Conservation (phyloP, 1,139 yeast species). For the Yamadazyma atmosphaerica region DNA sequence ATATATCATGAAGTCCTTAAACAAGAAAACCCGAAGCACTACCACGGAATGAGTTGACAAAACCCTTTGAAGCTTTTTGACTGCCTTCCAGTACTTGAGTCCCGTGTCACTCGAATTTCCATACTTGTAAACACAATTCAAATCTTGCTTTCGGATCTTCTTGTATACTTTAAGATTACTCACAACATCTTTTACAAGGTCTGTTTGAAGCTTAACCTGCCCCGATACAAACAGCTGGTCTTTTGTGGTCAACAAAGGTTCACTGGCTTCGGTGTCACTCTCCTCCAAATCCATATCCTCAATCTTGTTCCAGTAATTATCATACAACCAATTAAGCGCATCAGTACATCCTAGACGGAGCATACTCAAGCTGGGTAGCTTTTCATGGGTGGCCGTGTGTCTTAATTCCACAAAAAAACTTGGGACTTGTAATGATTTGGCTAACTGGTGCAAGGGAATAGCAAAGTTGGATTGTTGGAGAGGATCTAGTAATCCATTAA, state of each 20-base stretch:
- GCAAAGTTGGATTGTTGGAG: constrained; percentile 79
- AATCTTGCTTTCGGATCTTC: constrained; percentile 47
- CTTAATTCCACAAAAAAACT: constrained; percentile 85
- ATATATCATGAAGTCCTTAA: constrained; percentile 29
- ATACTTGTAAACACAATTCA: constrained; percentile 33
- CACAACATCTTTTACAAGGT: constrained; percentile 7
- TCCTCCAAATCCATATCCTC: constrained; percentile 24
- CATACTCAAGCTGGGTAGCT: constrained; percentile 67
- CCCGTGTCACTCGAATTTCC: constrained; percentile 43
- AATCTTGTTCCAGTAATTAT: constrained; percentile 68
- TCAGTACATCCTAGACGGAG: constrained; percentile 56
- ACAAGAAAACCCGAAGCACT: constrained; percentile 21
- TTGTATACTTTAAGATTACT: constrained; percentile 30
- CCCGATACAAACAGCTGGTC: constrained; percentile 9
- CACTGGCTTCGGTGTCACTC: constrained; percentile 17
- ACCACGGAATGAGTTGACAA: constrained; percentile 6
- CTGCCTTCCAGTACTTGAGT: constrained; percentile 39
- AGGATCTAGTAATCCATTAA: constrained; percentile 89
- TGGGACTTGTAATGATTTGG: constrained; percentile 70
- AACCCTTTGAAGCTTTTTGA: constrained; percentile 21
- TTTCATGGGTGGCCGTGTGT: constrained; percentile 91
- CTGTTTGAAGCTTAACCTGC: constrained; percentile 3
- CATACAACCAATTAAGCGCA: constrained; percentile 76
- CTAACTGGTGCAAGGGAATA: constrained; percentile 74
- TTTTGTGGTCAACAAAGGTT: constrained; percentile 18